Percentiles rank a stretch among this genome's conserved stretches.
Conservation (phyloP, 2,329 filamentous ascomycete species). For the Trichoderma harzianum region DNA sequence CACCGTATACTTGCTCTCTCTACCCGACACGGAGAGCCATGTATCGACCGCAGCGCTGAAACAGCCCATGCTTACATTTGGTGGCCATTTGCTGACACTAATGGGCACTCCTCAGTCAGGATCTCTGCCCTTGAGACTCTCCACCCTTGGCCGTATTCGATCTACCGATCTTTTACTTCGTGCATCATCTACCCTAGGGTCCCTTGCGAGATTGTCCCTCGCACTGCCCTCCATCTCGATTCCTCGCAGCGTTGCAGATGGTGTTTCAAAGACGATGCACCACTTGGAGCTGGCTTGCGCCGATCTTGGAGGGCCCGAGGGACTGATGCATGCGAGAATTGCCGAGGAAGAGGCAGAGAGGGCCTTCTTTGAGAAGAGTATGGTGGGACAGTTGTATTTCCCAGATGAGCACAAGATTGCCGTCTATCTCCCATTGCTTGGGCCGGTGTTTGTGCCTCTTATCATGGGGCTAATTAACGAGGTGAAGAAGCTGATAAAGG, state of each 20-base stretch:
- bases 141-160: slow-evolving; percentile 79
- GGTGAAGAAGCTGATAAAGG: slow-evolving; percentile 59
- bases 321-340: slow-evolving; percentile 74
- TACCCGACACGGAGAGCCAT: slow-evolving; percentile 41
- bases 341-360: slow-evolving; percentile 87
- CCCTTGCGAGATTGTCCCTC: slow-evolving; percentile 77
- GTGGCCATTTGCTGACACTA: slow-evolving; percentile 82
- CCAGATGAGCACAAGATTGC: slow-evolving; percentile 98
- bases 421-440: slow-evolving; percentile 87
- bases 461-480: slow-evolving; percentile 82
- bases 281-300: slow-evolving; percentile 77
- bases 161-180: slow-evolving; percentile 82
- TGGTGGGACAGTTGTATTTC: slow-evolving; percentile 98
- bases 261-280: slow-evolving; percentile 73
- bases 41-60: slow-evolving; percentile 66
- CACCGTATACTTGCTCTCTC: slow-evolving; percentile 58
- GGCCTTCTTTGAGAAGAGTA: slow-evolving; percentile 97
- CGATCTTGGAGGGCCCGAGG: slow-evolving; percentile 61
- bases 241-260: slow-evolving; percentile 78
- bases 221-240: slow-evolving; percentile 90
- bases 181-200: slow-evolving; percentile 91
- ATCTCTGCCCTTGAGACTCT: slow-evolving; percentile 79
- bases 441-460: slow-evolving; percentile 85
- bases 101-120: slow-evolving; percentile 80
- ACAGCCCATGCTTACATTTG: slow-evolving; percentile 83